Evolutionary conservation across 345 rosid species (phyloP), one percentile per base, ranked within the genome.

Genomic region (Odontarrhena argentea): DNA sequence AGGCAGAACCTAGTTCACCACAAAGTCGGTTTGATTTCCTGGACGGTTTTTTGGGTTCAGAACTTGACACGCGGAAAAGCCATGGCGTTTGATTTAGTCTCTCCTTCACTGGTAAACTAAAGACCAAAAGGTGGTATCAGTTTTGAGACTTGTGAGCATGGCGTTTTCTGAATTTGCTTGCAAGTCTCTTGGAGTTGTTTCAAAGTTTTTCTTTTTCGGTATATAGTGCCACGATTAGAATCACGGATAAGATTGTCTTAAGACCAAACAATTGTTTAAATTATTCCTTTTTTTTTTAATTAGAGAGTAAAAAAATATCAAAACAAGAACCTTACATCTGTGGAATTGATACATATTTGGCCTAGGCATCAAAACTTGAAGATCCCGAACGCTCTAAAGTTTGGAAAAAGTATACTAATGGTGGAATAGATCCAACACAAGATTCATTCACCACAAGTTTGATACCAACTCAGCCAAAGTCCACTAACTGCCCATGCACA

Each of bases 111-210:
- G 52, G 35, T 65, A 41, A 69, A 52, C 30, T 35, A 59, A 30
- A 68, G 51, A 68, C 66, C 13, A 50, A 43, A 61, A 52, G 55
- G 62, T 62, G 55, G 62, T 62, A 5, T 50, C 45, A 32, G n/a
- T 36, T 62, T 50, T 41, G 37, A 47, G 59, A 63, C 59, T 71
- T 63, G 75, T 40, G 55, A 63, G 75, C 75, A 71, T 71, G 35
- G 65, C 30, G 51, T 71, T 71, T 71, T 71, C 58, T 47, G 51
- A 63, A 55, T 63, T 30, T 71, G 75, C 69, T 63, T 71, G 52
- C 70, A 71, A 63, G 52, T 63, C 75, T 57, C 63, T 47, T 44
- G 11, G 15, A 34, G 48, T 25, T 55, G 4, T 52, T 53, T 52
- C 46, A 52, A 60, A 69, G 46, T 13, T 60, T 53, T 12, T 46